phyloP scores from a whole-genome alignment of 2,329 filamentous ascomycete species.

The Phaeosphaeriaceae sp. region DNA sequence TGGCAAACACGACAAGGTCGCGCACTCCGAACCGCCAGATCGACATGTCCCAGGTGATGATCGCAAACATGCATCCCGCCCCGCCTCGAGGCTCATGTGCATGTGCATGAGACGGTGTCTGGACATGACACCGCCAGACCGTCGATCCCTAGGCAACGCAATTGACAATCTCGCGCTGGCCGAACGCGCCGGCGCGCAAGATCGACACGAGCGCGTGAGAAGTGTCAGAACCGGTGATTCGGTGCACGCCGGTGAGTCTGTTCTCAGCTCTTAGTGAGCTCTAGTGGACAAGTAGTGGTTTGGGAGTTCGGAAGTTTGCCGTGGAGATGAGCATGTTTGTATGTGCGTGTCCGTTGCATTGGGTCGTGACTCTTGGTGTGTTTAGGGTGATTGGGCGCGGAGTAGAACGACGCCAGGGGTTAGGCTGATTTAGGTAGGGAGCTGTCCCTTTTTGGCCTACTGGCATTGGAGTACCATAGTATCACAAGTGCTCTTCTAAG shows the following conservation, averaged over 20 bases:
- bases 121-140: background rate
- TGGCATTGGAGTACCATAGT: background rate
- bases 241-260: background rate
- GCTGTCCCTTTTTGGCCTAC: background rate
- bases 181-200: background rate
- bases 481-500: background rate
- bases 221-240: background rate
- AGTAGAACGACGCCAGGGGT: background rate
- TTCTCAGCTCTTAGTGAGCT: background rate
- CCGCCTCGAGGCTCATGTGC: background rate
- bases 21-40: background rate
- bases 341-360: background rate
- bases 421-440: background rate
- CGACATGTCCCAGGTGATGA: background rate
- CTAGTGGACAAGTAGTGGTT: background rate
- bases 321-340: background rate
- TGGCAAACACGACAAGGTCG: background rate
- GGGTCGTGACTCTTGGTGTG: background rate
- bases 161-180: background rate
- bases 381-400: background rate
- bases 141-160: background rate
- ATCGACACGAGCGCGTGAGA: background rate
- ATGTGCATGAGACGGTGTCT: background rate
- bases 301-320: background rate
- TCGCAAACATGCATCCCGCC: background rate